Conservation (phyloP, 345 rosid genomes). For the Adansonia digitata region DNA sequence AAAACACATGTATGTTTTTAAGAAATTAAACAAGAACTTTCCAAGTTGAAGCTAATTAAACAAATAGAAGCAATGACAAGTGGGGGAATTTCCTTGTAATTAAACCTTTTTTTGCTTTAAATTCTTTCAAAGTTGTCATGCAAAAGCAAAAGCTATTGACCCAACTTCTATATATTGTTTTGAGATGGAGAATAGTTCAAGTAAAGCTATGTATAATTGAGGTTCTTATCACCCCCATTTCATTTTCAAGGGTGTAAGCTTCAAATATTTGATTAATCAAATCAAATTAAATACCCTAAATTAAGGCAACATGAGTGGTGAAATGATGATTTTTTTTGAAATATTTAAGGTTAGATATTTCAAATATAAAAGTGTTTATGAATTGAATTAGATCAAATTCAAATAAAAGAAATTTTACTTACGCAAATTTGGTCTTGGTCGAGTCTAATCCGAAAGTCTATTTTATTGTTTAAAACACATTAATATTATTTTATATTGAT, state of each 20-base stretch:
- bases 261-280: constrained; percentile 22
- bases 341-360: neutral
- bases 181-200: constrained; percentile 8
- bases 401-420: too few species aligned
- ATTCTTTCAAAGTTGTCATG: constrained; percentile 23
- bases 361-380: neutral
- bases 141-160: constrained; percentile 14
- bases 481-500: too few species aligned
- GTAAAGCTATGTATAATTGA: neutral
- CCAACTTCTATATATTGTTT: constrained; percentile 8
- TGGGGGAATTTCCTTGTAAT: constrained; percentile 18
- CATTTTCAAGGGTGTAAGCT: constrained; percentile 25
- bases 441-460: too few species aligned
- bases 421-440: too few species aligned
- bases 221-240: neutral
- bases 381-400: neutral
- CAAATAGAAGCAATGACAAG: constrained; percentile 14
- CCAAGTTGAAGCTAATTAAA: constrained; percentile 9
- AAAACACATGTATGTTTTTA: neutral
- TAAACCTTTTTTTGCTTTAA: neutral
- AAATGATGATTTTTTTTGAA: neutral
- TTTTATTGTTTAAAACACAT: neutral
- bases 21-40: neutral
- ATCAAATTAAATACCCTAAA: constrained; percentile 13
- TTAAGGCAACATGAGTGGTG: neutral